Evolutionary conservation across 208 protist species (phyloP).

Genomic region (Novymonas esmeraldas): DNA sequence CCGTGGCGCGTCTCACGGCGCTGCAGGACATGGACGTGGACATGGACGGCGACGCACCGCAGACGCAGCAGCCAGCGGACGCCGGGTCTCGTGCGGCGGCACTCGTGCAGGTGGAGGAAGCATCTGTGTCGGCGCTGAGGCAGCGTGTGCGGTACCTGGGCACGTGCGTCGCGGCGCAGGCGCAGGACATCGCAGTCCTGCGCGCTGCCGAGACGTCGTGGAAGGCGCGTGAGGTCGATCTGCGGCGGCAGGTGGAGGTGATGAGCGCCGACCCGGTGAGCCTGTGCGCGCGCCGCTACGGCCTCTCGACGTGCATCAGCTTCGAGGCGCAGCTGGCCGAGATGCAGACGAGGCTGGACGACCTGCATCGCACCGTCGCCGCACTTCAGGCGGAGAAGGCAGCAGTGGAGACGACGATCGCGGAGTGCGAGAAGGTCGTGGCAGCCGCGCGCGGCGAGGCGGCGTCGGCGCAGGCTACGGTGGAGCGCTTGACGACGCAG

Average conservation of each 20-base stretch:
- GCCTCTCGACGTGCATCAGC: constrained; percentile 48
- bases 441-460: constrained; percentile 3
- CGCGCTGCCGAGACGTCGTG: constrained; percentile 44
- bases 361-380: constrained; percentile 2
- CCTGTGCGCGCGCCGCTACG: constrained; percentile 63
- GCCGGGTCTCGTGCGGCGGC: constrained; percentile 6
- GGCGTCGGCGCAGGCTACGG: constrained; percentile 6
- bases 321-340: constrained; percentile 62
- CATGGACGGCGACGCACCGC: not conserved
- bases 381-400: constrained; percentile 13
- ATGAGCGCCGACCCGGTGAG: constrained; percentile 78
- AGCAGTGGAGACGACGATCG: constrained; percentile 8
- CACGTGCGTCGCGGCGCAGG: constrained; percentile 39
- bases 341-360: constrained; percentile 23
- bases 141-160: constrained; percentile 34
- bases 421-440: not conserved
- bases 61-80: not conserved
- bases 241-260: constrained; percentile 60
- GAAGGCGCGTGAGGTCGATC: constrained; percentile 58
- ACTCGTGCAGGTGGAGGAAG: constrained; percentile 21
- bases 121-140: constrained; percentile 18
- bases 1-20: constrained; percentile 18
- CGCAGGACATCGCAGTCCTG: constrained; percentile 44
- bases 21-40: constrained; percentile 11
- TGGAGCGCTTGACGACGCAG: constrained; percentile 8